These are phyloP conservation scores for Dentipellis sp. DNA, from an alignment of 768 basidiomycete genomes.

Conservation along the genomic window DNA sequence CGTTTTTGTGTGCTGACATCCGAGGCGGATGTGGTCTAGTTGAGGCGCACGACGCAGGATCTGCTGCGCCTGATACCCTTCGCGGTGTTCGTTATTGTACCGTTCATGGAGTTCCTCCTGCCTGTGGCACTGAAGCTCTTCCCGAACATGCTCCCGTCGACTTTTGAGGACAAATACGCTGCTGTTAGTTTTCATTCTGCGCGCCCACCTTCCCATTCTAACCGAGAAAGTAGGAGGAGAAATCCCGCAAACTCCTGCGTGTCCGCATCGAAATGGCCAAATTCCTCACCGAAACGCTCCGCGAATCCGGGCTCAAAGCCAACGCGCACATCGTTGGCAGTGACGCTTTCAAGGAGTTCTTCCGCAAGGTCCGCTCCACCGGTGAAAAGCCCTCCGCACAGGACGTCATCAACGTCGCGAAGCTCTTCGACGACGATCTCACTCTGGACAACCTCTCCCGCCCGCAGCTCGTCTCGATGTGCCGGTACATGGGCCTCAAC, in stretches of 20 bases:
- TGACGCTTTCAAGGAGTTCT: conserved; percentile 98
- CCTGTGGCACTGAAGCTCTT: conserved; percentile 96
- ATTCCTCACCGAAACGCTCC: conserved; percentile 94
- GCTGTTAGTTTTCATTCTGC: conserved; percentile 43
- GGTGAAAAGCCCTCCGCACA: conserved; percentile 85
- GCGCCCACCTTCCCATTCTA: not conserved
- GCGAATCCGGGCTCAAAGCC: conserved; percentile 88
- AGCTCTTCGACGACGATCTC: conserved; percentile 94
- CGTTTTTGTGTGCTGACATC: not conserved
- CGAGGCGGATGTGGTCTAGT: conserved; percentile 31
- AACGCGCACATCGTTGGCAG: conserved; percentile 89
- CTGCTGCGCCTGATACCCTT: conserved; percentile 90
- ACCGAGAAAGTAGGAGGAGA: conserved; percentile 65
- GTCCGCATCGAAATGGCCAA: conserved; percentile 98
- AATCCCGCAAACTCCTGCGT: conserved; percentile 89
- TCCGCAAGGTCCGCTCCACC: conserved; percentile 94
- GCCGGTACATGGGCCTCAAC: conserved; percentile 95
- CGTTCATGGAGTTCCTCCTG: conserved; percentile 96
- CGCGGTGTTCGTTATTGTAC: conserved; percentile 88
- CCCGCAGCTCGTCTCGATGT: conserved; percentile 97
- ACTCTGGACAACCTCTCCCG: conserved; percentile 97
- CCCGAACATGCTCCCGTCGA: conserved; percentile 97
- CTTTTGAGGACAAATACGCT: conserved; percentile 95
- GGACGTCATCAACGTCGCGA: conserved; percentile 91
- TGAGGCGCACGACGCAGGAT: conserved; percentile 91